Conservation (phyloP, 208 protist genomes). For the Angomonas ambiguus region DNA sequence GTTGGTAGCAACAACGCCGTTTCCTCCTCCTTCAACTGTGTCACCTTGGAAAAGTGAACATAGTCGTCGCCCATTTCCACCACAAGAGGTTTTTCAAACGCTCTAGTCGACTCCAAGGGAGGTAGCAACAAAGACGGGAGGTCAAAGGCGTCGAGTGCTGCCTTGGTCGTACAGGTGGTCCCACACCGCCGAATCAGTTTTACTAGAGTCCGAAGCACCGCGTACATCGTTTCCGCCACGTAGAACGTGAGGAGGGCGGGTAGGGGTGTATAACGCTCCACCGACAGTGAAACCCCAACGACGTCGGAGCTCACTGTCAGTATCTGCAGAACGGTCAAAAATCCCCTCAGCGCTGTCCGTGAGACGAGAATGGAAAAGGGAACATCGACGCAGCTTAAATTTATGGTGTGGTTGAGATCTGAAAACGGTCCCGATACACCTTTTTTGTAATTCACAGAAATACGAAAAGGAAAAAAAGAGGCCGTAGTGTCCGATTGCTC, state of each 20-base stretch:
- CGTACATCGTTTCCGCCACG: neutral
- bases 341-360: neutral
- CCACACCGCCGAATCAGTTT: neutral
- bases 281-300: neutral
- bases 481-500: neutral
- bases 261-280: neutral
- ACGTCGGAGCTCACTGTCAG: conserved; percentile 5
- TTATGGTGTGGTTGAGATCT: neutral
- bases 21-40: neutral
- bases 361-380: neutral
- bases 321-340: neutral
- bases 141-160: neutral
- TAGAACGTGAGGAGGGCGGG: neutral
- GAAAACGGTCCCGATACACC: neutral
- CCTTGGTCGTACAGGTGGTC: neutral
- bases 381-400: neutral
- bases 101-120: neutral
- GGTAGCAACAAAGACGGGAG: neutral
- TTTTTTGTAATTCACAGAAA: neutral
- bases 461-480: conserved; percentile 1
- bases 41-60: neutral
- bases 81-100: neutral
- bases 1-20: neutral
- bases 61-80: neutral
- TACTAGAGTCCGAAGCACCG: neutral